A percentile compares a stretch with the other conserved stretches of the same genome.
These are phyloP conservation scores for Aspergillus ellipticus DNA, from an alignment of 495 filamentous ascomycete species.

Conservation along the genomic window DNA sequence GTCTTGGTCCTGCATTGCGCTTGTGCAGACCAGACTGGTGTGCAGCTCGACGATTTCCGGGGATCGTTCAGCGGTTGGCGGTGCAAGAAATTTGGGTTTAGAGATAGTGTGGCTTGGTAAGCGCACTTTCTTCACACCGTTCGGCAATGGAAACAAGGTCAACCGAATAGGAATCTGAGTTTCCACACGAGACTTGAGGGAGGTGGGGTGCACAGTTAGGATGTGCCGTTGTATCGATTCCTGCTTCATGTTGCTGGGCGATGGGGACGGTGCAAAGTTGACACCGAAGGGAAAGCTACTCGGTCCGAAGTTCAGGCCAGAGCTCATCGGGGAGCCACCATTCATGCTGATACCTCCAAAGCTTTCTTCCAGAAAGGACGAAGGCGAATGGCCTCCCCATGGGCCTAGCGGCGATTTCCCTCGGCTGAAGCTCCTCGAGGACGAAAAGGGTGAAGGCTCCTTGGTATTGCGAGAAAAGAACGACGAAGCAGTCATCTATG, in stretches of 20 bases:
- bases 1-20: conserved; percentile 77
- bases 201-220: conserved; percentile 60
- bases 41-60: conserved; percentile 77
- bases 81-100: conserved; percentile 80
- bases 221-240: conserved; percentile 31
- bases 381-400: conserved; percentile 51
- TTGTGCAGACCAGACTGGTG: conserved; percentile 81
- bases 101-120: conserved; percentile 85
- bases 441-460: conserved; percentile 48
- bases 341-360: conserved; percentile 45
- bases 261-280: conserved; percentile 34
- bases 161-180: conserved; percentile 86
- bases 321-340: conserved; percentile 33
- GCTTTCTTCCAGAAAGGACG: conserved; percentile 46
- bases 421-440: conserved; percentile 35
- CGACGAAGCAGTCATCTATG: conserved; percentile 25
- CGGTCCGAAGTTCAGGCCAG: conserved; percentile 32
- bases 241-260: conserved; percentile 23
- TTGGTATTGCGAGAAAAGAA: conserved; percentile 36
- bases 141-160: conserved; percentile 66
- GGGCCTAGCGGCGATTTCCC: conserved; percentile 45
- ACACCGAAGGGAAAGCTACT: conserved; percentile 31
- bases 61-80: conserved; percentile 53
- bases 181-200: conserved; percentile 85
- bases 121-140: conserved; percentile 72